Evolutionary conservation across 208 protist species (phyloP).

Genomic region (Wallacemonas rigidus): DNA sequence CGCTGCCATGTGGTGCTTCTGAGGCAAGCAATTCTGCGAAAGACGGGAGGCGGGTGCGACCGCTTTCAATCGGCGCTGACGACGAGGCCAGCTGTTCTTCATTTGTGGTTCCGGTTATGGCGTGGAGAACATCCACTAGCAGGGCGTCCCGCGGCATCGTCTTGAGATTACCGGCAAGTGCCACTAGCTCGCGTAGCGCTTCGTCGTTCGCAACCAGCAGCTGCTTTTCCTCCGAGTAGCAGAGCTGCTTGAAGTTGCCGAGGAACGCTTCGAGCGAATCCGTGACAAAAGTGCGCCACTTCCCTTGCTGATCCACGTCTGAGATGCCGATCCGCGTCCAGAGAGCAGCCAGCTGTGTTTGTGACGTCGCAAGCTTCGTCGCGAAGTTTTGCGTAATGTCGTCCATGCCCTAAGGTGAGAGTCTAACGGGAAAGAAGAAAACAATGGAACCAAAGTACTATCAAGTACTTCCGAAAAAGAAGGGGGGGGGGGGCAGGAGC

Average conservation of each 20-base stretch:
- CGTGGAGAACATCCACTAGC: conserved; percentile 35
- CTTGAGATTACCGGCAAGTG: conserved; percentile 44
- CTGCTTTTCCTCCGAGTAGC: conserved; percentile 49
- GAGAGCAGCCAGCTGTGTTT: conserved; percentile 24
- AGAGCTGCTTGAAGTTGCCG: conserved; percentile 41
- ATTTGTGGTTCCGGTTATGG: conserved; percentile 11
- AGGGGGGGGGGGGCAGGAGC: no score
- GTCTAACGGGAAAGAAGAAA: conserved; percentile 17
- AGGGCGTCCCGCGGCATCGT: conserved; percentile 40
- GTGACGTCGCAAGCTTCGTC: not conserved
- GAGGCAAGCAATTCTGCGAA: conserved; percentile 1
- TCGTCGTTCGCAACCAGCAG: conserved; percentile 52
- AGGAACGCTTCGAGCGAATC: conserved; percentile 45
- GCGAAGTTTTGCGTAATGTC: conserved; percentile 10
- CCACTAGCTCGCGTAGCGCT: conserved; percentile 54
- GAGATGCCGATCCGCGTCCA: conserved; percentile 59
- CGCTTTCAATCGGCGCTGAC: not conserved
- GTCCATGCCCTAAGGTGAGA: not conserved
- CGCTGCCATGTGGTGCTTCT: not conserved
- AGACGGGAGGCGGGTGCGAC: not conserved
- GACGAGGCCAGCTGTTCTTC: not conserved
- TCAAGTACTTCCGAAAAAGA: no score
- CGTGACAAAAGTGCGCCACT: conserved; percentile 46
- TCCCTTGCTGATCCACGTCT: conserved; percentile 30
- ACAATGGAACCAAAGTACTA: not conserved